phyloP scores from a whole-genome alignment of 352 stramenopile species.

The Globisporangium radiosum region DNA sequence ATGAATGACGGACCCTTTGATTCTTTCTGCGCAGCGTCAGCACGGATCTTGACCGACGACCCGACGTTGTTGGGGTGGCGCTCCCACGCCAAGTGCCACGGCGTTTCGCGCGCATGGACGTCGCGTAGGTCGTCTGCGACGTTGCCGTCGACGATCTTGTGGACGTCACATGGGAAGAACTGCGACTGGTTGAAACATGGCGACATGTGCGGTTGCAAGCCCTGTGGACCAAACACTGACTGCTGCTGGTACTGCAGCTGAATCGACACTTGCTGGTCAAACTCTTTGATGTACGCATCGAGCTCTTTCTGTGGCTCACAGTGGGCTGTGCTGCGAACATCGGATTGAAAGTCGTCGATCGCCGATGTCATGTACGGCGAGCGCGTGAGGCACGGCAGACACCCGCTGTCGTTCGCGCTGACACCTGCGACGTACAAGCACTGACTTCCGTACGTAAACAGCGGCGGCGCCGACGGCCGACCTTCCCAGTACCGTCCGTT shows the following conservation, averaged over 20 bases:
- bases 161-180: conserved; percentile 74
- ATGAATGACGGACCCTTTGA: conserved; percentile 49
- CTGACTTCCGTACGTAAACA: conserved; percentile 70
- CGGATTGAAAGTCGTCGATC: conserved; percentile 38
- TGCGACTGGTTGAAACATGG: conserved; percentile 80
- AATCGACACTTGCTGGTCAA: conserved; percentile 76
- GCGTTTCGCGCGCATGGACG: conserved; percentile 21
- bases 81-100: conserved; percentile 59
- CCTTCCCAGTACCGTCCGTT: conserved; percentile 78
- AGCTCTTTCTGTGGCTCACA: conserved; percentile 63
- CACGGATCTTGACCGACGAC: conserved; percentile 64
- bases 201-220: conserved; percentile 69
- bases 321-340: conserved; percentile 21
- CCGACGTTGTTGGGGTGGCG: conserved; percentile 43
- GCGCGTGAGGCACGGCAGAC: conserved; percentile 47
- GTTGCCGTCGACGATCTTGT: conserved; percentile 62
- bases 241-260: conserved; percentile 75
- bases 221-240: conserved; percentile 43
- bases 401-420: conserved; percentile 27
- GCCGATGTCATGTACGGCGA: conserved; percentile 46
- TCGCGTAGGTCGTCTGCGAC: conserved; percentile 43
- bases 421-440: conserved; percentile 47
- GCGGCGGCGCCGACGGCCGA: conserved; percentile 41
- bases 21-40: conserved; percentile 30
- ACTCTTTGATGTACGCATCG: conserved; percentile 75